phyloP scores from a whole-genome alignment of 1,284 basidiomycete species.

The Ceratobasidium sp. region DNA sequence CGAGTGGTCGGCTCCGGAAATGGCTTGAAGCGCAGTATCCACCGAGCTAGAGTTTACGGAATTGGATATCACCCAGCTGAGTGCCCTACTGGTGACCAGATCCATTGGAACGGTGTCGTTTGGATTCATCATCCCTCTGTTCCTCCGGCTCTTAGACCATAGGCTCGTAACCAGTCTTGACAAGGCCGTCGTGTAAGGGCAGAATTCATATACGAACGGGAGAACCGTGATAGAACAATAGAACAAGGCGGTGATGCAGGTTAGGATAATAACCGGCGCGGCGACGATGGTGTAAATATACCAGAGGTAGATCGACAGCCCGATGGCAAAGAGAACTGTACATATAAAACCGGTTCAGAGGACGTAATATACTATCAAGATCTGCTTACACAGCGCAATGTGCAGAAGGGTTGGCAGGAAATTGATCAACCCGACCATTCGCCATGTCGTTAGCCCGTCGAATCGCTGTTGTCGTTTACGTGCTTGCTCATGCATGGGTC shows the following conservation, averaged over 20 bases:
- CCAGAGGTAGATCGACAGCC: constrained; percentile 14
- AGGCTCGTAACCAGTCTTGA: background rate
- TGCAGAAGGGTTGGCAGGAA: background rate
- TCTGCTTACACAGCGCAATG: constrained; percentile 9
- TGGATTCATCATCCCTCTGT: background rate
- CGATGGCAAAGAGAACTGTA: constrained; percentile 2
- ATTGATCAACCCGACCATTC: background rate
- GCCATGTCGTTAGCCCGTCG: constrained; percentile 9
- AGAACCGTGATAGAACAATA: background rate
- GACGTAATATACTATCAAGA: background rate
- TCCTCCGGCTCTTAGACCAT: background rate
- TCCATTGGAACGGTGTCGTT: constrained; percentile 16
- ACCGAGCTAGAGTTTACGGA: constrained; percentile 11
- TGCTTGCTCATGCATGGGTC: background rate
- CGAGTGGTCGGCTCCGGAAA: background rate
- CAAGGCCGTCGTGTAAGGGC: constrained; percentile 7
- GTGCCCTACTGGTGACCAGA: background rate
- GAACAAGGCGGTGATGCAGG: background rate
- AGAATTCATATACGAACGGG: background rate
- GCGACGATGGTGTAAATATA: background rate
- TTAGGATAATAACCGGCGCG: background rate
- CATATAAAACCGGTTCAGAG: background rate
- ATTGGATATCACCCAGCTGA: constrained; percentile 23
- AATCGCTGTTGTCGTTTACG: background rate
- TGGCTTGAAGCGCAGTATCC: constrained; percentile 17